A percentile compares a stretch with the other conserved stretches of the same genome.
phyloP scores from a whole-genome alignment of 108 stramenopile species.

The Cylindrotheca fusiformis region DNA sequence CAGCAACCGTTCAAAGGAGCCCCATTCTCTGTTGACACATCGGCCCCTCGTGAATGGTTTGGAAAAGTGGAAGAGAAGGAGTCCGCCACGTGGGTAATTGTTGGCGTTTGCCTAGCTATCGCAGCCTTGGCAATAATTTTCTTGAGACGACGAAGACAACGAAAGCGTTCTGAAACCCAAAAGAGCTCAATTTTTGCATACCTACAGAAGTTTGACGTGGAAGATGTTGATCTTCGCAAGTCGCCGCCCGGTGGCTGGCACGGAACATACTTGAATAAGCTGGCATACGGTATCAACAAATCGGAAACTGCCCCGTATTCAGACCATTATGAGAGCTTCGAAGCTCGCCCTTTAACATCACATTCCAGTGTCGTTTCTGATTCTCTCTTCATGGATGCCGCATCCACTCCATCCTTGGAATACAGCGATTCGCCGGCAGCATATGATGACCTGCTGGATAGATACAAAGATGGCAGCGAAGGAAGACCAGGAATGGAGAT shows the following conservation, averaged over 20 bases:
- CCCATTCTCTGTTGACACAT: slow-evolving; percentile 3
- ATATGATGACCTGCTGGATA: slow-evolving; percentile 5
- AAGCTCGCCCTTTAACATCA: slow-evolving; percentile 22
- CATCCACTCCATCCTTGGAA: slow-evolving; percentile 12
- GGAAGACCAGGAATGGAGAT: neutral
- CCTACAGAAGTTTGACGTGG: slow-evolving; percentile 47
- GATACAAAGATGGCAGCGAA: neutral
- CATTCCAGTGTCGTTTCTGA: slow-evolving; percentile 29
- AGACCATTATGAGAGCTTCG: neutral
- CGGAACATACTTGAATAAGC: slow-evolving; percentile 47
- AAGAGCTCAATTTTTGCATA: slow-evolving; percentile 34
- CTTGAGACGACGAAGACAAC: neutral
- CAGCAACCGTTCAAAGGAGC: slow-evolving; percentile 1
- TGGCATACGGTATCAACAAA: slow-evolving; percentile 41
- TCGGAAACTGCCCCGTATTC: slow-evolving; percentile 7
- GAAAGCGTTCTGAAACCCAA: slow-evolving; percentile 18
- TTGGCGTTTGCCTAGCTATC: slow-evolving; percentile 1
- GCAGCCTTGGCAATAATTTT: neutral
- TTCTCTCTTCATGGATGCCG: slow-evolving; percentile 29
- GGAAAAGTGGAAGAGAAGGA: neutral
- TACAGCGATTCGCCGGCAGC: neutral
- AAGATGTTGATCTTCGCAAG: slow-evolving; percentile 53
- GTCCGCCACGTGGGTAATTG: neutral
- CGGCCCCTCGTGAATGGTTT: slow-evolving; percentile 11
- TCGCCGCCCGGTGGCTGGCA: slow-evolving; percentile 64